Evolutionary conservation across 768 basidiomycete genomes (phyloP).

Genomic region (Rhodosporidiobolus sp.): DNA sequence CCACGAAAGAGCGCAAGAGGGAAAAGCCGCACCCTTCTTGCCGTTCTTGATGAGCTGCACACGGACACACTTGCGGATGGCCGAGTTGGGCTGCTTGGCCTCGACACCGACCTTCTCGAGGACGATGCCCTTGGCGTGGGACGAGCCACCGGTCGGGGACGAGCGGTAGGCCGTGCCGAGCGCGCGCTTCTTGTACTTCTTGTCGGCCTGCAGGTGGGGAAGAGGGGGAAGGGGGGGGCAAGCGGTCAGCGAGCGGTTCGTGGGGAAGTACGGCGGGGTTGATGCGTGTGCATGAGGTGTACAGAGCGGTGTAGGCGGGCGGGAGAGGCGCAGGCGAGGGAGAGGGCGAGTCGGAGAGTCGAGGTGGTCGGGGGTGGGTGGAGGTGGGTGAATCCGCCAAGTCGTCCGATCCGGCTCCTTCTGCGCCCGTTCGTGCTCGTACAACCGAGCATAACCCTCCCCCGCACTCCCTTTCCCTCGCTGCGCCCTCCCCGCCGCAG

Average conservation of each 20-base stretch:
- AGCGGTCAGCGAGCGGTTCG: neutral
- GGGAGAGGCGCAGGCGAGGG: neutral
- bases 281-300: neutral
- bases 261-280: too few relatives aligned
- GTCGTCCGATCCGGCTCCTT: too few relatives aligned
- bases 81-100: conserved; percentile 99
- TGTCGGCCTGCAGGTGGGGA: conserved; percentile 71
- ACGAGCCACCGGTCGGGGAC: conserved; percentile 97
- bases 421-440: too few relatives aligned
- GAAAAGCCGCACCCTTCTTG: conserved; percentile 62
- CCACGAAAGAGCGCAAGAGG: neutral
- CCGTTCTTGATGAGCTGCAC: conserved; percentile 99
- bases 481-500: too few relatives aligned
- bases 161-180: conserved; percentile 99
- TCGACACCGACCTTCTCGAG: conserved; percentile 99
- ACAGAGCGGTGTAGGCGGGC: too few relatives aligned
- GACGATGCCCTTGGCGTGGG: conserved; percentile 99
- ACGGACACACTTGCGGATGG: conserved; percentile 99
- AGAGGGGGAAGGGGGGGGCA: neutral
- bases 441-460: too few relatives aligned
- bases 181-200: conserved; percentile 98
- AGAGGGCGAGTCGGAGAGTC: neutral
- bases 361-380: neutral
- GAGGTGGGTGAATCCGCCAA: too few relatives aligned
- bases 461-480: too few relatives aligned